A percentile compares a stretch with the other conserved stretches of the same genome.
Conservation (phyloP, 352 stramenopile species). For the Albugo laibachii region DNA sequence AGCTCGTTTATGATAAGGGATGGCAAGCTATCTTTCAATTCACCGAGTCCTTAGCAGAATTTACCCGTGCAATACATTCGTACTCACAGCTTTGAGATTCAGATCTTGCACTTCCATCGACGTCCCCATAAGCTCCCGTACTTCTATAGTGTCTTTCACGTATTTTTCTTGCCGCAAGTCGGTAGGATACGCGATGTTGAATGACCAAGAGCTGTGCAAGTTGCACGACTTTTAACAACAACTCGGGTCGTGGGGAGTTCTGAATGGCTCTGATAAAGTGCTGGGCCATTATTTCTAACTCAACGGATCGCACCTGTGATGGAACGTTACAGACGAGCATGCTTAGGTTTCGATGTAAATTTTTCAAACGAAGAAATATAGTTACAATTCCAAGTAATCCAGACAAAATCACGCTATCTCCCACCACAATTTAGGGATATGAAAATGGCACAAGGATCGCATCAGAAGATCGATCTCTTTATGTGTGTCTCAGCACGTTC, state of each 20-base stretch:
- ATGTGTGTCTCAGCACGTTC: constrained; percentile 88
- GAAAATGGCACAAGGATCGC: constrained; percentile 91
- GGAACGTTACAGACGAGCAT: constrained; percentile 83
- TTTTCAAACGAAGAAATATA: too few species aligned
- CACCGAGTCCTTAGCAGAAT: constrained; percentile 87
- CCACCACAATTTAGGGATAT: constrained; percentile 90
- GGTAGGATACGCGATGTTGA: constrained; percentile 91
- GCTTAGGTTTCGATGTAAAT: constrained; percentile 74
- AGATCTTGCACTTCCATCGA: constrained; percentile 83
- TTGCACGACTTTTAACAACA: constrained; percentile 90
- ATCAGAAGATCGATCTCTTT: constrained; percentile 88
- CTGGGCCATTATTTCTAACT: constrained; percentile 82
- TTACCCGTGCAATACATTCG: constrained; percentile 91
- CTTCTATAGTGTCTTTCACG: constrained; percentile 85
- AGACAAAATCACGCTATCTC: constrained; percentile 92
- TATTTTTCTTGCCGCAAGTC: constrained; percentile 88
- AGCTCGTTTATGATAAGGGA: constrained; percentile 92
- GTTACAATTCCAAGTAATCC: too few species aligned
- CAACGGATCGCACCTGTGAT: constrained; percentile 79
- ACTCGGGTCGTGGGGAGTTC: constrained; percentile 62
- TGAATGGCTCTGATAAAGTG: constrained; percentile 54
- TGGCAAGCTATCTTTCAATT: constrained; percentile 92
- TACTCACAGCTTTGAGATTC: constrained; percentile 92
- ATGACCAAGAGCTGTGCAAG: constrained; percentile 88
- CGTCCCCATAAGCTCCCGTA: constrained; percentile 71